These are phyloP conservation scores for Ustilago shanxiensis DNA, from an alignment of 1,284 basidiomycete genomes.

Conservation along the genomic window DNA sequence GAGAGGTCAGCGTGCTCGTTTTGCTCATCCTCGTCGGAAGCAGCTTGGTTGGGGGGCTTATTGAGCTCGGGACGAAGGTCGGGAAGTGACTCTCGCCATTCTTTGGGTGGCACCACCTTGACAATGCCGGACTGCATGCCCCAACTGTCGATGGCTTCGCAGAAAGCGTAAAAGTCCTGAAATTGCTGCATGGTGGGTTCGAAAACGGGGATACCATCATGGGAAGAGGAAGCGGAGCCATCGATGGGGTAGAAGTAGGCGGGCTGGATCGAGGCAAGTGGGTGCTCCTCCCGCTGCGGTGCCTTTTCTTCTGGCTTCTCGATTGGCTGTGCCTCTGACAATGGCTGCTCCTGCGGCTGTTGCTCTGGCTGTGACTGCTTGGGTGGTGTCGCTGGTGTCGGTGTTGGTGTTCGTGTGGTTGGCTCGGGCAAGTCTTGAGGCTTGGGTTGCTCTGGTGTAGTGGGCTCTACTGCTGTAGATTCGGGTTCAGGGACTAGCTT, in stretches of 20 bases:
- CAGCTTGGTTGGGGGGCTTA: constrained; percentile 1
- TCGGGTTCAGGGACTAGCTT: not conserved
- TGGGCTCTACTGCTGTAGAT: not conserved
- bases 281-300: constrained; percentile 19
- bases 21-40: constrained; percentile 9
- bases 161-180: constrained; percentile 66
- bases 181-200: constrained; percentile 68
- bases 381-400: not conserved
- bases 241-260: constrained; percentile 65
- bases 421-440: not conserved
- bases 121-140: constrained; percentile 69
- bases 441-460: not conserved
- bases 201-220: constrained; percentile 68
- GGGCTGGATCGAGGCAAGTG: constrained; percentile 52
- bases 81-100: constrained; percentile 65
- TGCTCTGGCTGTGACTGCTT: constrained; percentile 3
- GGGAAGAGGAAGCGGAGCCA: constrained; percentile 22
- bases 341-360: not conserved
- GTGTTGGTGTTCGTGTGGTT: not conserved
- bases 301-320: not conserved
- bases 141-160: constrained; percentile 66
- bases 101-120: constrained; percentile 66
- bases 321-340: too few species aligned
- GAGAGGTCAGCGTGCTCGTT: constrained; percentile 43
- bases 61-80: constrained; percentile 41